Percentiles rank a stretch among this genome's conserved stretches.
Evolutionary conservation across 371 early-diverging fungal genomes (phyloP).

Genomic region (Thermomucor indicae-seudaticae): DNA sequence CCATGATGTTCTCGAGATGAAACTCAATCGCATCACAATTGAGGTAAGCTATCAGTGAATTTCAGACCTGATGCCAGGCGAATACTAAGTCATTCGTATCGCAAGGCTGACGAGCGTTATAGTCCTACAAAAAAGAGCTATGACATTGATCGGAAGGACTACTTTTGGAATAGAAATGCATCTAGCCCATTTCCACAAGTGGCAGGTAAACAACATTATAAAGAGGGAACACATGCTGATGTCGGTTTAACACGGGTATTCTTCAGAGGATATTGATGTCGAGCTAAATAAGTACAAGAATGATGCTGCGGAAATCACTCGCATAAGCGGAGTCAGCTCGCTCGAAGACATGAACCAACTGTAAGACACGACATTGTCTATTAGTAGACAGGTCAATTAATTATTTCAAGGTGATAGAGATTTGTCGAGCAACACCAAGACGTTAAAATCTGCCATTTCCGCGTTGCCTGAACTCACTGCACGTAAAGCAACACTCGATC

Average conservation of each 20-base stretch:
- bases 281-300: slow-evolving; percentile 90
- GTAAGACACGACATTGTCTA: slow-evolving; percentile 26
- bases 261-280: slow-evolving; percentile 79
- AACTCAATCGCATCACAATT: slow-evolving; percentile 80
- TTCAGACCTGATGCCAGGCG: background rate
- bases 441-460: slow-evolving; percentile 88
- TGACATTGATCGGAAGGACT: slow-evolving; percentile 89
- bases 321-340: slow-evolving; percentile 77
- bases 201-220: slow-evolving; percentile 57
- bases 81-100: background rate
- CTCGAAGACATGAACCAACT: slow-evolving; percentile 82
- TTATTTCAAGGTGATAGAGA: slow-evolving; percentile 29
- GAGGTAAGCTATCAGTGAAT: slow-evolving; percentile 11
- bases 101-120: slow-evolving; percentile 61
- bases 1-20: slow-evolving; percentile 93
- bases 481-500: slow-evolving; percentile 92
- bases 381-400: background rate
- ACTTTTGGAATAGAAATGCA: slow-evolving; percentile 94
- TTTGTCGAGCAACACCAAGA: slow-evolving; percentile 74
- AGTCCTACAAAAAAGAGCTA: slow-evolving; percentile 73
- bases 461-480: slow-evolving; percentile 95
- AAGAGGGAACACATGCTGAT: background rate
- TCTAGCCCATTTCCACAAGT: slow-evolving; percentile 97
- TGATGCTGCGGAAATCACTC: slow-evolving; percentile 91
- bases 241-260: background rate